Base-by-base conservation (phyloP, 352 stramenopile genomes). In the Aphanomyces astaci region DNA sequence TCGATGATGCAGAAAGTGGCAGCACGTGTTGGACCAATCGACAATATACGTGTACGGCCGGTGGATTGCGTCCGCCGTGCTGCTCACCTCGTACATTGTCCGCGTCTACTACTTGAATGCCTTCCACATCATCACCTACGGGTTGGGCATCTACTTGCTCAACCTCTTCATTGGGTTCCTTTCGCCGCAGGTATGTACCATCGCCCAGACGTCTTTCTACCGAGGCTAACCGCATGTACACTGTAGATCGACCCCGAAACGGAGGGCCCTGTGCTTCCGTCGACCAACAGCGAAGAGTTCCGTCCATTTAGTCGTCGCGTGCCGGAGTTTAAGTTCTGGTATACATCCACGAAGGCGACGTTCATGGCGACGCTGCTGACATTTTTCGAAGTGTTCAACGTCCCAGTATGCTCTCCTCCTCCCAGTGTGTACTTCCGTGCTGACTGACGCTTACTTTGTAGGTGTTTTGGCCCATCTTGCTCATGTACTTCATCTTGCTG, bases 141-240 rank as follows among this genome's bases (percentile, higher is more conserved):
- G 95, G 4, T 81, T 99, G 31, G 97, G 97, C 40, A 99, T 99
- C 71, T 99, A 98, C 77, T 79, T 99, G 54, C 79, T 99, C 59
- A 99, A 99, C 74, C 96, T 99, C 68, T 98, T 99, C 72, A 99
- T 99, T 76, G 96, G 96, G 3, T 99, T 99, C 75, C 75, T 99
- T 27, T 98, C 92, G 59, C 97, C 97, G n/a, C 86, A 99, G 74
- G 89, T 99, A 71, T 66, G 52, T 59, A 19, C 2, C 17, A 53
- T 52, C 25, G 30, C 45, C 45, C 19, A 10, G 5, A 15, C 55
- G 24, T 13, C 17, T 39, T n/a, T n/a, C n/a, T n/a, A n/a, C n/a
- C n/a, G n/a, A n/a, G n/a, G n/a, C n/a, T n/a, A n/a, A n/a, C n/a
- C n/a, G n/a, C n/a, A n/a, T n/a, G n/a, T n/a, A n/a, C n/a, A n/a